These are phyloP conservation scores for Melampsora americana DNA, from an alignment of 1,284 basidiomycete genomes.

Conservation along the genomic window DNA sequence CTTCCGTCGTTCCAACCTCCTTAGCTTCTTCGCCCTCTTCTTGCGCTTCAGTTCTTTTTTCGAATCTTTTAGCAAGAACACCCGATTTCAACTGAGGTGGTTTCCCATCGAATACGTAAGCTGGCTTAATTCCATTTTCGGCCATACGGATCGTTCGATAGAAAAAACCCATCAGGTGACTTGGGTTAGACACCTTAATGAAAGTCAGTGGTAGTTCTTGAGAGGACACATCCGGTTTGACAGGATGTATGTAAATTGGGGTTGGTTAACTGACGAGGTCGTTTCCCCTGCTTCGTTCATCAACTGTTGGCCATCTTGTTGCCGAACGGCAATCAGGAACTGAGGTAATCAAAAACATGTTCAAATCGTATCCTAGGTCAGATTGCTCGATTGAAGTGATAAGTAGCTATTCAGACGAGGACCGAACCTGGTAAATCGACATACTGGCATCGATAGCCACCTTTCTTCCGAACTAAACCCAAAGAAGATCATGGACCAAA, in stretches of 20 bases:
- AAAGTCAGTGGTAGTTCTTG: conserved; percentile 8
- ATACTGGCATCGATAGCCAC: conserved; percentile 90
- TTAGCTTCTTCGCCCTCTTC: conserved; percentile 94
- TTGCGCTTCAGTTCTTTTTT: conserved; percentile 83
- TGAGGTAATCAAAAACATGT: conserved; percentile 60
- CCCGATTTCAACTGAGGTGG: conserved; percentile 95
- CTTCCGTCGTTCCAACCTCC: conserved; percentile 83
- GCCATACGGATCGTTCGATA: conserved; percentile 95
- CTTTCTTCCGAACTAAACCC: conserved; percentile 75
- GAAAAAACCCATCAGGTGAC: conserved; percentile 98
- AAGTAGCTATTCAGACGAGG: not conserved
- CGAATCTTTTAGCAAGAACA: conserved; percentile 89
- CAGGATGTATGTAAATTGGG: conserved; percentile 4
- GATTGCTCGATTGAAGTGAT: not conserved
- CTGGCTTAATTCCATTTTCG: conserved; percentile 98
- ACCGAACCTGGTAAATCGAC: not conserved
- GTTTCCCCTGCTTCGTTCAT: conserved; percentile 96
- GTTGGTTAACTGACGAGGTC: conserved; percentile 62
- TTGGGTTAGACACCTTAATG: conserved; percentile 48
- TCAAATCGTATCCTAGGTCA: not conserved
- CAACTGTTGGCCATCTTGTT: conserved; percentile 92
- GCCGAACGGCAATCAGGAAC: conserved; percentile 94
- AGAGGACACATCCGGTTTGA: conserved; percentile 11
- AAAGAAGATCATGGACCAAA: conserved; percentile 39
- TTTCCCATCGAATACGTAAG: conserved; percentile 97